A percentile compares a stretch with the other conserved stretches of the same genome.
Conservation (phyloP, 1,139 yeast genomes). For the Suhomyces guaymorum region DNA sequence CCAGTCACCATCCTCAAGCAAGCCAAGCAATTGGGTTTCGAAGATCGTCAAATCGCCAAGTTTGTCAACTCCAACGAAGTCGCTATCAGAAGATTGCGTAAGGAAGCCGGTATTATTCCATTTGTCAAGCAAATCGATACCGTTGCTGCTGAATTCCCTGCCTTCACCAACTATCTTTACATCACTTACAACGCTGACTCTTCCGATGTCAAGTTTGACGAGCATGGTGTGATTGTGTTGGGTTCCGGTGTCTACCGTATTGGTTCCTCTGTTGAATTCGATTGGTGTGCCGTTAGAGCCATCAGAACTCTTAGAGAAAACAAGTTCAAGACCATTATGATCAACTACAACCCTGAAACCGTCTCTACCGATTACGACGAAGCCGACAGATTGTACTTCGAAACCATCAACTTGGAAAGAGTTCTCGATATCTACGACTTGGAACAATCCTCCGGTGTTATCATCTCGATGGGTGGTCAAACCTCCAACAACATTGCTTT, state of each 20-base stretch:
- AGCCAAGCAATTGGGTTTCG: constrained; percentile 96
- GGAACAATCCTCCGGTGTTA: constrained; percentile 89
- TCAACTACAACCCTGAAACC: constrained; percentile 97
- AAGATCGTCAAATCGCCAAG: constrained; percentile 94
- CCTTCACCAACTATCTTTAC: constrained; percentile 91
- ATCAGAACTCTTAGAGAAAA: constrained; percentile 90
- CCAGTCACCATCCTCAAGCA: constrained; percentile 66
- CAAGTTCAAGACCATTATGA: constrained; percentile 91
- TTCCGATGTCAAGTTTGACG: constrained; percentile 81
- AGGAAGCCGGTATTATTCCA: constrained; percentile 85
- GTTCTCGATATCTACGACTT: constrained; percentile 93
- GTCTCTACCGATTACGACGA: constrained; percentile 98
- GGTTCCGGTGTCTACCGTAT: constrained; percentile 95
- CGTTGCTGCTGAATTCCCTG: constrained; percentile 99
- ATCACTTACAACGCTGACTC: constrained; percentile 93
- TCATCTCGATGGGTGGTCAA: constrained; percentile 99
- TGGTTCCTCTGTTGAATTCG: constrained; percentile 93
- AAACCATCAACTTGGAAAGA: constrained; percentile 92
- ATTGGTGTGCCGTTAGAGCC: constrained; percentile 96
- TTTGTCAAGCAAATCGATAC: constrained; percentile 97
- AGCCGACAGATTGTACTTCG: constrained; percentile 95
- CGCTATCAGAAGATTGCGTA: constrained; percentile 87
- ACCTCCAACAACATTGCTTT: constrained; percentile 96
- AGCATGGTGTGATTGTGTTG: constrained; percentile 84
- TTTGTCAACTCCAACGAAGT: constrained; percentile 89